These are phyloP conservation scores for Entomophthora muscae DNA, from an alignment of 371 early-diverging fungal species.

Conservation along the genomic window DNA sequence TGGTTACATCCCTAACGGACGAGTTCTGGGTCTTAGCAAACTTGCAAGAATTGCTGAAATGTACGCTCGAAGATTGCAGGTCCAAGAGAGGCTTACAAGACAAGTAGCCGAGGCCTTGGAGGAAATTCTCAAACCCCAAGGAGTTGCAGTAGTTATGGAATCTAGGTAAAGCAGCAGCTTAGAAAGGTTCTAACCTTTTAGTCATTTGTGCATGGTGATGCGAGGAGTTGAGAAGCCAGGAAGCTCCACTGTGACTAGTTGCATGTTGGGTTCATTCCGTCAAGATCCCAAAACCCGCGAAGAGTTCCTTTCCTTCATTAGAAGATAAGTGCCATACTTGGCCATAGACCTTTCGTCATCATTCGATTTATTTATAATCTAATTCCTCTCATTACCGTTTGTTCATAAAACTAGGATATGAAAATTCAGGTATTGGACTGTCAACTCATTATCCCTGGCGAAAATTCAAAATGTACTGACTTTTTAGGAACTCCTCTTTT, in stretches of 20 bases:
- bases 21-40: slow-evolving; percentile 91
- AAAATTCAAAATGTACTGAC: too few relatives aligned
- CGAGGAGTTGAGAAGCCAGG: slow-evolving; percentile 91
- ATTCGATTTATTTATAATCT: too few relatives aligned
- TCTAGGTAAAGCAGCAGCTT: slow-evolving; percentile 46
- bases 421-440: too few relatives aligned
- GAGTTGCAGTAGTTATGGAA: slow-evolving; percentile 96
- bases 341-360: too few relatives aligned
- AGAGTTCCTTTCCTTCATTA: slow-evolving; percentile 24
- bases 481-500: too few relatives aligned
- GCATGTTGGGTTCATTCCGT: slow-evolving; percentile 90
- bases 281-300: slow-evolving; percentile 79
- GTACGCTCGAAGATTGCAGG: slow-evolving; percentile 90
- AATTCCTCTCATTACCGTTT: too few relatives aligned
- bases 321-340: too few relatives aligned
- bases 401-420: too few relatives aligned
- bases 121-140: slow-evolving; percentile 84
- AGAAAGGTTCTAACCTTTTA: slow-evolving; percentile 10
- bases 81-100: slow-evolving; percentile 95
- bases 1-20: slow-evolving; percentile 89
- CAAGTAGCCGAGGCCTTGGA: slow-evolving; percentile 83
- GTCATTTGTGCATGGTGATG: slow-evolving; percentile 92
- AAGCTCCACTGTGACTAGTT: slow-evolving; percentile 79
- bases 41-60: slow-evolving; percentile 95
- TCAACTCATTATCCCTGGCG: too few relatives aligned